phyloP scores from a whole-genome alignment of 306 rosid species.

The Boehmeria nivea region DNA sequence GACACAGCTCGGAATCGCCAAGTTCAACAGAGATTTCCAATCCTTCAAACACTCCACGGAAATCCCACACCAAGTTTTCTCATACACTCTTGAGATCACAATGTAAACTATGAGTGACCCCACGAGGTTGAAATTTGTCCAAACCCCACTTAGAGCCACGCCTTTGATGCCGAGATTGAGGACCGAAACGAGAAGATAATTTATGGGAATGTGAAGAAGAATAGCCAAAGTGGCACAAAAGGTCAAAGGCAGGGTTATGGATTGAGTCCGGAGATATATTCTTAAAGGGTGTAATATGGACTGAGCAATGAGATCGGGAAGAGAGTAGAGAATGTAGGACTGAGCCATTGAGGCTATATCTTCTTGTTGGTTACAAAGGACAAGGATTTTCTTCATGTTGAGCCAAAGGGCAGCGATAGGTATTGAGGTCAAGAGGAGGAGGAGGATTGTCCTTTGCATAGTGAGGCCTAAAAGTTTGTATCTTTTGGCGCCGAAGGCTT shows the following conservation, averaged over 20 bases:
- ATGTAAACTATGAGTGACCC: conserved; percentile 48
- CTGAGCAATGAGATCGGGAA: conserved; percentile 81
- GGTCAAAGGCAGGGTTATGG: conserved; percentile 73
- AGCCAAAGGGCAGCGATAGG: conserved; percentile 58
- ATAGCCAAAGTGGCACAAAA: conserved; percentile 51
- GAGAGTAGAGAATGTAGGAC: conserved; percentile 54
- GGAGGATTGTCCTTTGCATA: conserved; percentile 57
- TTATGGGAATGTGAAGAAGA: conserved; percentile 70
- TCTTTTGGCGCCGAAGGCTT: conserved; percentile 84
- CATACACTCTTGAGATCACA: conserved; percentile 43
- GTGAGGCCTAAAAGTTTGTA: conserved; percentile 68
- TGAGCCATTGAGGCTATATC: conserved; percentile 64
- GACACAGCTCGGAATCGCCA: conserved; percentile 82
- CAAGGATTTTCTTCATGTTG: conserved; percentile 53
- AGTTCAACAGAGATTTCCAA: conserved; percentile 45
- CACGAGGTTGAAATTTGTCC: conserved; percentile 75
- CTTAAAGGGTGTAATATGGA: conserved; percentile 68
- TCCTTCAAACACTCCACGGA: conserved; percentile 41
- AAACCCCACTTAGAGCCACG: conserved; percentile 65
- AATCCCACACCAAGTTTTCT: conserved; percentile 61
- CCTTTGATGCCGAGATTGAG: conserved; percentile 58
- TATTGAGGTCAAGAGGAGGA: conserved; percentile 55
- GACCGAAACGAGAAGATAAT: conserved; percentile 61
- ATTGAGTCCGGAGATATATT: conserved; percentile 73
- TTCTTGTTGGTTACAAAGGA: conserved; percentile 56